Evolutionary conservation across 352 stramenopile genomes (phyloP).

Genomic region (Phytopythium chamaehyphon): DNA sequence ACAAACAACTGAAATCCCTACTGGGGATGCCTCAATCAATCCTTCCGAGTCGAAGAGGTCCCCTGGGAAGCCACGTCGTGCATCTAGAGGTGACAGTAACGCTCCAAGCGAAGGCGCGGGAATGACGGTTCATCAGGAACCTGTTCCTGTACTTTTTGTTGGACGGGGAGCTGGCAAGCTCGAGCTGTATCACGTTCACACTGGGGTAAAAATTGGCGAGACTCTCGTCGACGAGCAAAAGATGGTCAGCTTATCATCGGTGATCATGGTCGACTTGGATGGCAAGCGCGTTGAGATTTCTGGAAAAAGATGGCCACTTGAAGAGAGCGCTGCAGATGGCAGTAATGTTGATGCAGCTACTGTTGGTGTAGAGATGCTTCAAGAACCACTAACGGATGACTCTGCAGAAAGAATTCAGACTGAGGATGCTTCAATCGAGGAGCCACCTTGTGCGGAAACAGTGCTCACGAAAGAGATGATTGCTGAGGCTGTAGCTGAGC

Average conservation of each 20-base stretch:
- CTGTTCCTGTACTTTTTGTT: slow-evolving; percentile 62
- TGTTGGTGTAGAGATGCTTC: neutral
- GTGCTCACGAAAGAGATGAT: neutral
- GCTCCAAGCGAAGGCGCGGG: slow-evolving; percentile 7
- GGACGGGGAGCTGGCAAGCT: slow-evolving; percentile 61
- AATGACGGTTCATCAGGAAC: slow-evolving; percentile 39
- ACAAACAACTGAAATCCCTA: slow-evolving; percentile 54
- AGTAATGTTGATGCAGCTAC: slow-evolving; percentile 6
- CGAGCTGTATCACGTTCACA: slow-evolving; percentile 73
- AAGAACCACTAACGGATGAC: no score
- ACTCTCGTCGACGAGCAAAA: slow-evolving; percentile 46
- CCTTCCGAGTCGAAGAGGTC: slow-evolving; percentile 4
- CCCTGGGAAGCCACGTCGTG: slow-evolving; percentile 1
- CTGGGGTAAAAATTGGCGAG: slow-evolving; percentile 63
- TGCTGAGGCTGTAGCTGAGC: no score
- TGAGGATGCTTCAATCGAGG: neutral
- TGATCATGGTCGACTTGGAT: slow-evolving; percentile 55
- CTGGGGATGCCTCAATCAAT: neutral
- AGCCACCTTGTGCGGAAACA: neutral
- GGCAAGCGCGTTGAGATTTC: slow-evolving; percentile 40
- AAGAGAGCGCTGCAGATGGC: neutral
- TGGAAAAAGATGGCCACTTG: slow-evolving; percentile 26
- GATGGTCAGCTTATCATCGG: slow-evolving; percentile 36
- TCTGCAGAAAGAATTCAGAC: neutral
- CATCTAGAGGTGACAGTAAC: neutral